Evolutionary conservation across 2,329 filamentous ascomycete genomes (phyloP).

Genomic region (Pseudogymnoascus sp.): DNA sequence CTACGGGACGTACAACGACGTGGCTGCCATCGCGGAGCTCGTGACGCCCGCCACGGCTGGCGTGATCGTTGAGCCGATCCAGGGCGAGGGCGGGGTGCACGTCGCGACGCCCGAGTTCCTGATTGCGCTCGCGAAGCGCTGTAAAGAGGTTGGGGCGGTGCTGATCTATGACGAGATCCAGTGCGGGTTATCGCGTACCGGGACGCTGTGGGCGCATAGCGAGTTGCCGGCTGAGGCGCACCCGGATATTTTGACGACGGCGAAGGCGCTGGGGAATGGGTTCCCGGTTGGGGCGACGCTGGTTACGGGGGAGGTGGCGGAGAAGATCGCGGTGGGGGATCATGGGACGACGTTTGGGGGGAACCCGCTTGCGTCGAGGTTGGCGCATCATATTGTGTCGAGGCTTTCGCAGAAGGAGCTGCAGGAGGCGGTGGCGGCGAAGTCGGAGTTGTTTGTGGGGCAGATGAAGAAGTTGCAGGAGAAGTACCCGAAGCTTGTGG

Average conservation of each 20-base stretch:
- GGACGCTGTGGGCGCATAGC: slow-evolving; percentile 81
- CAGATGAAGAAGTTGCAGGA: slow-evolving; percentile 49
- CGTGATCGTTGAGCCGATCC: slow-evolving; percentile 94
- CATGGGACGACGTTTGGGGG: slow-evolving; percentile 71
- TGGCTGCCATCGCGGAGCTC: slow-evolving; percentile 59
- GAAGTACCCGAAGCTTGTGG: slow-evolving; percentile 62
- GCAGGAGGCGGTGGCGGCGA: slow-evolving; percentile 60
- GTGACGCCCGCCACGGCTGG: slow-evolving; percentile 83
- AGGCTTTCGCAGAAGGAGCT: slow-evolving; percentile 65
- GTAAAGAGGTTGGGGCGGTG: slow-evolving; percentile 78
- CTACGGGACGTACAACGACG: slow-evolving; percentile 79
- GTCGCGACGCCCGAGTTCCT: slow-evolving; percentile 79
- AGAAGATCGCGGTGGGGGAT: slow-evolving; percentile 57
- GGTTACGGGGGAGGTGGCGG: slow-evolving; percentile 52
- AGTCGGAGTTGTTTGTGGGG: slow-evolving; percentile 51
- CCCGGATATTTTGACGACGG: slow-evolving; percentile 87
- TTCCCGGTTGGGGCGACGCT: slow-evolving; percentile 86
- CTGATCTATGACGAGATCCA: slow-evolving; percentile 97
- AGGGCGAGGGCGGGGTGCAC: slow-evolving; percentile 91
- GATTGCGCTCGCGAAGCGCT: slow-evolving; percentile 71
- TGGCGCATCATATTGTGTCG: slow-evolving; percentile 79
- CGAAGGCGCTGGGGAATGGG: slow-evolving; percentile 93
- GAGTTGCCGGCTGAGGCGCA: slow-evolving; percentile 70
- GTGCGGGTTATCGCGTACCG: slow-evolving; percentile 82
- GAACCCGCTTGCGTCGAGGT: slow-evolving; percentile 58